Conservation (phyloP, 2,329 filamentous ascomycete genomes). For the Xylaria sp. region DNA sequence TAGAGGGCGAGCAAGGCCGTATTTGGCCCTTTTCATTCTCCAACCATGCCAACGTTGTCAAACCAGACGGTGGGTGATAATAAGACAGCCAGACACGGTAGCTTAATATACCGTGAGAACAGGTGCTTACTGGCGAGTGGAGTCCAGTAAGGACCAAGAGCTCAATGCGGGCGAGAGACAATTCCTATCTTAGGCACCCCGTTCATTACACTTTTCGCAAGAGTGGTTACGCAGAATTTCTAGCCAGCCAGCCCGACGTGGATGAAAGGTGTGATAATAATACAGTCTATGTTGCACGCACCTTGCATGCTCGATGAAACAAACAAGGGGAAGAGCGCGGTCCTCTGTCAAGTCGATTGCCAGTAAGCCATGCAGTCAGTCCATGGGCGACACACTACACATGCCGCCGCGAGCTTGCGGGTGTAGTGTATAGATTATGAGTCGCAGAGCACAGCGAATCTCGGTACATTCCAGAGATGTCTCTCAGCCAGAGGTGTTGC, state of each 20-base stretch:
- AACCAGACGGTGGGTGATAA: constrained; percentile 22
- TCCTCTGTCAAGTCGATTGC: constrained; percentile 13
- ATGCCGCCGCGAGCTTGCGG: constrained; percentile 22
- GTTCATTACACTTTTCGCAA: constrained; percentile 32
- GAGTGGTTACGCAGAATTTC: constrained; percentile 37
- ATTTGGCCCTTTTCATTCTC: constrained; percentile 17
- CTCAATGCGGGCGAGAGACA: constrained; percentile 22
- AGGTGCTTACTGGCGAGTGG: constrained; percentile 34
- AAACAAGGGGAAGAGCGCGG: constrained; percentile 22
- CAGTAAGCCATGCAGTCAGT: constrained; percentile 23
- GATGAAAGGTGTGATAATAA: constrained; percentile 27
- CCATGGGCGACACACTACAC: constrained; percentile 1
- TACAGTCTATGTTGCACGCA: constrained; percentile 37
- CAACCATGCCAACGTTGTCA: constrained; percentile 19
- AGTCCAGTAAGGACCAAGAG: constrained; percentile 29
- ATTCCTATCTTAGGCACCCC: constrained; percentile 29
- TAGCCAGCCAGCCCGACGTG: constrained; percentile 31
- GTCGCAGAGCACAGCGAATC: constrained; percentile 22
- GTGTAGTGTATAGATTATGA: not conserved
- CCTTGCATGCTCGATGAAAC: constrained; percentile 32
- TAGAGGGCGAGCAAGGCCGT: constrained; percentile 14
- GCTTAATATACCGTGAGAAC: constrained; percentile 34
- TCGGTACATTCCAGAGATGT: constrained; percentile 23
- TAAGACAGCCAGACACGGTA: constrained; percentile 28
- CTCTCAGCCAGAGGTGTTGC: constrained; percentile 22